Base-by-base conservation (phyloP, 768 basidiomycete genomes). In the Baorangia bicolor region DNA sequence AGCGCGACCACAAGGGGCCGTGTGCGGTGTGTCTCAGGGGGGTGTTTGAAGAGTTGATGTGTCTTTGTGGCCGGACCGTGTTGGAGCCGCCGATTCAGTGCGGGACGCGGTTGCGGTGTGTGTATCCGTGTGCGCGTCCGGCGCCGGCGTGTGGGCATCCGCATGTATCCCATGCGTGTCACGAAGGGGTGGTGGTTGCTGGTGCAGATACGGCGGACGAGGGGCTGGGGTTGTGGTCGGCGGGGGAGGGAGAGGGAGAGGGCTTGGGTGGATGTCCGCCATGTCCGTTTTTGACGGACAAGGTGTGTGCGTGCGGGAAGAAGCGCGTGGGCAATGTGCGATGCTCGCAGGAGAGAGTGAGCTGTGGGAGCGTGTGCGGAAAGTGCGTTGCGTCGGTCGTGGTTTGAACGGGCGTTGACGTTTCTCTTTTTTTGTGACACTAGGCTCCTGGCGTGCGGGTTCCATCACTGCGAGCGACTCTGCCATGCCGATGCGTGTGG, bases 401-500 rank as follows among this genome's bases (percentile, higher is more conserved):
- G 2, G 14, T 13, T 50, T 31, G 21, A 35, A 38, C 2, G 2
- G 11, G 20, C 8, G 5, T 31, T 52, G 21, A 58, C 23, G 0
- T 51, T 35, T 20, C 38, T 46, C 9, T 55, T 31, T 14, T 8
- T 33, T 27, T 55, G n/a, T 14, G 34, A 43, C 5, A 25, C 2
- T 51, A 88, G 85, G 57, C 71, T 88, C 3, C 74, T 98, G 53
- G 73, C 73, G 0, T 99, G 97, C 64, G 97, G 96, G 2, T 93
- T 88, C 67, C 97, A 99, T 69, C 84, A 80, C 14, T 99, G 97
- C 69, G 85, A 88, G 55, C 80, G 85, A 52, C 64, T 79, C 0
- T 99, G 97, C 70, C 97, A 99, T 65, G 75, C 79, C 3, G 92
- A 87, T 41, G 82, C 81, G 6, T 98, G 96, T 65, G 92, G 92